Evolutionary conservation across 805 yeast genomes (phyloP).

Genomic region (Yamadazyma akitaensis): DNA sequence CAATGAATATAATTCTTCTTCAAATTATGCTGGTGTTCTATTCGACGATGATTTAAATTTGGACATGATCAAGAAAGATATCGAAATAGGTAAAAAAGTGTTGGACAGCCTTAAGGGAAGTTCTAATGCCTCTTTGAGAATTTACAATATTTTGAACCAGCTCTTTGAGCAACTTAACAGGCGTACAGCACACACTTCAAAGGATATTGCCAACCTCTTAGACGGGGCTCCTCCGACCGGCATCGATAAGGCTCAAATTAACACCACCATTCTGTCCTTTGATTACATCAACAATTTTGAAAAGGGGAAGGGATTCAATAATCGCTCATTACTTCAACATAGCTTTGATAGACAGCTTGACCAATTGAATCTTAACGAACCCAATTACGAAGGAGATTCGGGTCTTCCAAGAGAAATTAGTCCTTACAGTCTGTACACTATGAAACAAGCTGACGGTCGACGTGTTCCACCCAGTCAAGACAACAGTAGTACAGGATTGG

Average conservation of each 20-base stretch:
- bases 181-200: conserved; percentile 54
- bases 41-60: conserved; percentile 45
- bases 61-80: conserved; percentile 68
- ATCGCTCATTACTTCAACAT: conserved; percentile 4
- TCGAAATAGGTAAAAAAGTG: conserved; percentile 76
- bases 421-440: background rate
- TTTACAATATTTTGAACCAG: conserved; percentile 76
- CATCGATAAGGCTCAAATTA: conserved; percentile 10
- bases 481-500: background rate
- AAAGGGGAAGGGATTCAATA: background rate
- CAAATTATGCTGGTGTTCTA: conserved; percentile 42
- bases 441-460: background rate
- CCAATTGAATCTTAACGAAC: conserved; percentile 1
- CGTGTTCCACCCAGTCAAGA: background rate
- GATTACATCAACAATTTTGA: conserved; percentile 11
- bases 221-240: background rate
- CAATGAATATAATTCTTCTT: conserved; percentile 20
- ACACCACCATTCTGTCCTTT: conserved; percentile 11
- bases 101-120: conserved; percentile 67
- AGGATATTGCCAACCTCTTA: conserved; percentile 12
- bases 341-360: conserved; percentile 7
- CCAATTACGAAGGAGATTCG: background rate
- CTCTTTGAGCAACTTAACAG: conserved; percentile 75
- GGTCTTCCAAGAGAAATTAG: background rate
- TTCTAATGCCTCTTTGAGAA: conserved; percentile 75